Conservation (phyloP, 2,329 filamentous ascomycete species). For the Arthrobotrys pseudoclavata region DNA sequence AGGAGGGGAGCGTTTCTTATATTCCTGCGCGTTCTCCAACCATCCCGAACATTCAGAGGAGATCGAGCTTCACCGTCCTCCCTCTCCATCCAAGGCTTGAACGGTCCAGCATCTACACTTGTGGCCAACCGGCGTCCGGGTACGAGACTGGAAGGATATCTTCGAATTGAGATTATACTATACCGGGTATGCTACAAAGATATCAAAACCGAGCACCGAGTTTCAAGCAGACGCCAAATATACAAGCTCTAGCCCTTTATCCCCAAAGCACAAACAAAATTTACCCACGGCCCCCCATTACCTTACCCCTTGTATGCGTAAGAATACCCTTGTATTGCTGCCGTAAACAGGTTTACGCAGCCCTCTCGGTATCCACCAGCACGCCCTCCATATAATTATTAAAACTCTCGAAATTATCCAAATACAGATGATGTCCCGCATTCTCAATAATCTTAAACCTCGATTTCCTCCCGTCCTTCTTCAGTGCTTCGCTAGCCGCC, state of each 20-base stretch:
- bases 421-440: constrained; percentile 79
- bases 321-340: not conserved
- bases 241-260: constrained; percentile 28
- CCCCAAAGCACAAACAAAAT: not conserved
- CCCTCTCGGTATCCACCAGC: constrained; percentile 69
- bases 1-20: not conserved
- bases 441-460: constrained; percentile 83
- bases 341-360: not conserved
- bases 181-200: constrained; percentile 3
- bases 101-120: not conserved
- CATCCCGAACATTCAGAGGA: not conserved
- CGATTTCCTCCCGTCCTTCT: constrained; percentile 80
- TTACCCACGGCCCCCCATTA: not conserved
- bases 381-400: constrained; percentile 76
- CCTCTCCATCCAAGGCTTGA: no score
- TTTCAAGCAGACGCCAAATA: constrained; percentile 24
- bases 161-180: not conserved
- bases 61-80: not conserved
- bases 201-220: constrained; percentile 17
- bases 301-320: no score
- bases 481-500: constrained; percentile 83
- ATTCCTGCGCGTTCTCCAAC: not conserved
- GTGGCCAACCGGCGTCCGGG: no score
- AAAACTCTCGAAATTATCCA: constrained; percentile 79
- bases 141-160: not conserved